phyloP scores from a whole-genome alignment of 1,139 yeast genomes.

The Geotrichum klebahnii region DNA sequence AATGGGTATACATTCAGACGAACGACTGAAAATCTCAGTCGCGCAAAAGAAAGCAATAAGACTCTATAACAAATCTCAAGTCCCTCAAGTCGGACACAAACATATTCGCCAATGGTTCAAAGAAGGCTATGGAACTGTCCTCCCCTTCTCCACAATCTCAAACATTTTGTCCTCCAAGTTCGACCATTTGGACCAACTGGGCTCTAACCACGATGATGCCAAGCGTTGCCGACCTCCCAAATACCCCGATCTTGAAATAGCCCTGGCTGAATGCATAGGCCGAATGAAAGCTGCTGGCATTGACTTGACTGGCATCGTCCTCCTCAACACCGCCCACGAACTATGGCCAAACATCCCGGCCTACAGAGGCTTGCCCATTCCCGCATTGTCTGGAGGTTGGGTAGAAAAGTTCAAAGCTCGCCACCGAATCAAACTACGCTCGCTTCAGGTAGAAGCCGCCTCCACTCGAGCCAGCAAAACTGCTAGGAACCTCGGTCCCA shows the following conservation, averaged over 20 bases:
- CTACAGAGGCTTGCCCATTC: conserved; percentile 16
- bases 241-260: conserved; percentile 22
- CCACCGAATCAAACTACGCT: conserved; percentile 19
- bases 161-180: conserved; percentile 22
- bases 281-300: conserved; percentile 17
- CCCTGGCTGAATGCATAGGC: conserved; percentile 20
- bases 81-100: conserved; percentile 21
- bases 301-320: conserved; percentile 21
- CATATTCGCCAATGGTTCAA: conserved; percentile 21
- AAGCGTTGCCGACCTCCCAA: conserved; percentile 23
- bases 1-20: conserved; percentile 21
- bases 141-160: conserved; percentile 23
- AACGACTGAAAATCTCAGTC: conserved; percentile 22
- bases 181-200: conserved; percentile 21
- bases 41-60: conserved; percentile 24
- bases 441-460: conserved; percentile 22
- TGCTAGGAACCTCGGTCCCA: conserved; percentile 4
- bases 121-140: conserved; percentile 16
- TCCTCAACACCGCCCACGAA: conserved; percentile 19
- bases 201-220: conserved; percentile 20
- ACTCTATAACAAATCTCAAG: conserved; percentile 15
- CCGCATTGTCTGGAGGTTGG: conserved; percentile 23
- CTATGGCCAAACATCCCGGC: conserved; percentile 22
- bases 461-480: conserved; percentile 18
- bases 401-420: conserved; percentile 22